A percentile compares a stretch with the other conserved stretches of the same genome.
Conservation (phyloP, 805 yeast genomes). For the Wickerhamomyces mucosus region DNA sequence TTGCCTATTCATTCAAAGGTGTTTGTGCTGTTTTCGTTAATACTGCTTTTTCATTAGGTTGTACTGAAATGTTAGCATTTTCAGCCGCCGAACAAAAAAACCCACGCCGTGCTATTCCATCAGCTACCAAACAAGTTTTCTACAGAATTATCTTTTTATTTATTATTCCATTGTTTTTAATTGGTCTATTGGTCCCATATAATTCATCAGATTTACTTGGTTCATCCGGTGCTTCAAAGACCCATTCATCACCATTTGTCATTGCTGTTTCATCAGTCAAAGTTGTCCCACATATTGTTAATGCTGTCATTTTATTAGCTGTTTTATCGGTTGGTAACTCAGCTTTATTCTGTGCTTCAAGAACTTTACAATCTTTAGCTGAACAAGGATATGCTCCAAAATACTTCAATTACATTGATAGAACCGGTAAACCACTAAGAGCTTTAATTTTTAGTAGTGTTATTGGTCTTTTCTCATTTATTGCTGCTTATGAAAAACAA, state of each 20-base stretch:
- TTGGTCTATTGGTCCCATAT: slow-evolving; percentile 57
- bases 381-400: slow-evolving; percentile 63
- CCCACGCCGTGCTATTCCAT: slow-evolving; percentile 49
- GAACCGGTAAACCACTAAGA: slow-evolving; percentile 48
- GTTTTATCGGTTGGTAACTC: slow-evolving; percentile 74
- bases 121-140: slow-evolving; percentile 56
- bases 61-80: slow-evolving; percentile 56
- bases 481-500: slow-evolving; percentile 54
- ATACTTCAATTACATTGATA: slow-evolving; percentile 41
- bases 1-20: slow-evolving; percentile 42
- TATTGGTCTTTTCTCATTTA: slow-evolving; percentile 54
- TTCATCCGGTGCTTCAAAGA: slow-evolving; percentile 34
- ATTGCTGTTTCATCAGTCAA: slow-evolving; percentile 54
- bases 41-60: slow-evolving; percentile 56
- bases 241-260: slow-evolving; percentile 66
- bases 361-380: slow-evolving; percentile 60
- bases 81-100: slow-evolving; percentile 60
- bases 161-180: slow-evolving; percentile 39
- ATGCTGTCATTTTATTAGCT: slow-evolving; percentile 63
- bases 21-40: slow-evolving; percentile 55
- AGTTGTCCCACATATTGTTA: slow-evolving; percentile 63
- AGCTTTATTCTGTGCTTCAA: slow-evolving; percentile 62
- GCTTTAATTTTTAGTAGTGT: slow-evolving; percentile 43
- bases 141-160: slow-evolving; percentile 57
- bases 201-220: slow-evolving; percentile 40